These are phyloP conservation scores for Leccinum fuscescens DNA, from an alignment of 1,284 basidiomycete species.

Conservation along the genomic window DNA sequence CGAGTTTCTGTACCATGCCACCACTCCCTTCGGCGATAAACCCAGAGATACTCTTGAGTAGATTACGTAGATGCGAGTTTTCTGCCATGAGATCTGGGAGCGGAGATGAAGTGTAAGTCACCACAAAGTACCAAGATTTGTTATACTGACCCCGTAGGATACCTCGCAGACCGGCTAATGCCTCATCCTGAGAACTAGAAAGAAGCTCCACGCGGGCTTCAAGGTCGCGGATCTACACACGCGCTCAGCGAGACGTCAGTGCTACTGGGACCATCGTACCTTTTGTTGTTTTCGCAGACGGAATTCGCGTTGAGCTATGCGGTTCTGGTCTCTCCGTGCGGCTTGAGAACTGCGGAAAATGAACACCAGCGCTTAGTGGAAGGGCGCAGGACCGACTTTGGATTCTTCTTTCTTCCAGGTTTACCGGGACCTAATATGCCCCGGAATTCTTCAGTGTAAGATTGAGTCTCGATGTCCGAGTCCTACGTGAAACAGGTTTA, in stretches of 20 bases:
- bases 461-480: conserved; percentile 65
- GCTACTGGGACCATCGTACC: conserved; percentile 37
- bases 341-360: conserved; percentile 67
- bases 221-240: conserved; percentile 79
- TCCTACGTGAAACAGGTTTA: conserved; percentile 40
- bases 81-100: conserved; percentile 78
- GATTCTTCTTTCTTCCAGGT: conserved; percentile 82
- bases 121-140: conserved; percentile 4
- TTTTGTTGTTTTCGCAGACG: conserved; percentile 86
- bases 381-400: conserved; percentile 53
- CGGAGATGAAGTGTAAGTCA: conserved; percentile 8
- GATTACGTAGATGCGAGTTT: conserved; percentile 77
- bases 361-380: conserved; percentile 17
- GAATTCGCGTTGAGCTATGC: conserved; percentile 92
- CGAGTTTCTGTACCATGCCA: conserved; percentile 74
- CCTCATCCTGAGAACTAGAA: conserved; percentile 86
- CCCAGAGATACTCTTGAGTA: conserved; percentile 70
- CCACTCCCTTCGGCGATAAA: conserved; percentile 87
- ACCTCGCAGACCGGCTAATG: conserved; percentile 75
- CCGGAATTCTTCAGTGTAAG: conserved; percentile 40
- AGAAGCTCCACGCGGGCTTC: conserved; percentile 89
- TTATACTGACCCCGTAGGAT: conserved; percentile 64
- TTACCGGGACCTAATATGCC: conserved; percentile 50
- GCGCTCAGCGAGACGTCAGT: conserved; percentile 3
- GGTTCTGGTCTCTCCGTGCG: conserved; percentile 83